Evolutionary conservation across 345 rosid genomes (phyloP), one percentile per base, ranked within the genome.

Genomic region (Euphorbia pulcherrima): DNA sequence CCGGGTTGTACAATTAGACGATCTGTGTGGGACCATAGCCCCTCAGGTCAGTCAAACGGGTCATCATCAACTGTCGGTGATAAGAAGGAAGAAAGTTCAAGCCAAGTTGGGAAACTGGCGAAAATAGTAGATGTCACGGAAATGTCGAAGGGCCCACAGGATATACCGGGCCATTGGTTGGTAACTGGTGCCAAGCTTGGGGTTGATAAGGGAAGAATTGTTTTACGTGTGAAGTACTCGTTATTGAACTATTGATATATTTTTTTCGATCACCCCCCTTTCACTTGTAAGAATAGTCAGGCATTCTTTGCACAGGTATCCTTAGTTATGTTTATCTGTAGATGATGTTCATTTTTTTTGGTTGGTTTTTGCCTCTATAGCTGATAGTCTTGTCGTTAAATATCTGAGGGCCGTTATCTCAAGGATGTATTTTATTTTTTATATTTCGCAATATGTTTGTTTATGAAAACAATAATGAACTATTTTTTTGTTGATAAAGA

Each of bases 141-240:
- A 77, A 94, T 91, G 96, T 86, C 81, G 0, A 91, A 86, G 81
- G 97, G 99, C 58, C 93, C 97, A 1, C 95, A 89, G 53, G 97
- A 94, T 81, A 76, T 85, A 69, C 96, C 99, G 6, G 99, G 97
- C 21, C 97, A 94, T 78, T 94, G 99, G 99, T 70, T 91, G 84
- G 99, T 91, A n/a, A 91, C 99, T 0, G 97, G 96, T 55, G 96
- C 95, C 18, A 94, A 94, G 86, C 96, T 94, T 47, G 97, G 97
- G 72, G 89, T 91, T 50, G 95, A 89, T 78, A 91, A 87, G 74
- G 97, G 97, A 66, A 94, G 79, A 86, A 89, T 94, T 78, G 83
- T 91, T 50, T 75, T 91, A 78, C 92, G 99, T 68, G 84, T 86
- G 71, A 91, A 94, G 84, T 91, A 94, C 82, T 94, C 99, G 2